Evolutionary conservation across 768 basidiomycete species (phyloP), one percentile per base, ranked within the genome.

Genomic region (Leccinum sublutescens): DNA sequence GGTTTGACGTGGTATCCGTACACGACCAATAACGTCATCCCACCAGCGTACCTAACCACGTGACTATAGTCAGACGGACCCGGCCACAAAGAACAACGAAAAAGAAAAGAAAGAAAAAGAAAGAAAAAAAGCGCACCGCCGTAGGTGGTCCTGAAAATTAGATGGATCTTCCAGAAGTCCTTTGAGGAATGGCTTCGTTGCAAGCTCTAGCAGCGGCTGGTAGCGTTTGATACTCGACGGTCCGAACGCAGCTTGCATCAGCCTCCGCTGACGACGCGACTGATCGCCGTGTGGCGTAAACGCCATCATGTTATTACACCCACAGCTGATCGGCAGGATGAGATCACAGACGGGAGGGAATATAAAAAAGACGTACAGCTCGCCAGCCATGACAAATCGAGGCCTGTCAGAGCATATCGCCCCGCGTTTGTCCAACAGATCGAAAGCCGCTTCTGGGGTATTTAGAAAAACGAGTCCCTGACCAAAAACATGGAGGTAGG

Each of bases 341-440:
- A 55, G 57, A 62, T 58, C 45, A 34, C 2, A 25, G 43, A 14
- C 23, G 5, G 15, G 15, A 17, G 17, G 19, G 17, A 5, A 33
- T 15, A 1, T 3, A 50, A n/a, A 25, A 12, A n/a, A 19, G n/a
- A 83, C 86, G 67, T 65, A 89, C 81, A 90, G 76, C 54, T 91
- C 88, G 23, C 85, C 84, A 14, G 75, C 77, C 89, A 92, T 91
- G 48, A 87, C 77, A 23, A 89, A 75, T 25, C 76, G 74, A 0
- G 87, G 87, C 69, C 87, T 88, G 74, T 91, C 90, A 8, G 89
- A 85, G 70, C 91, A 91, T 29, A 89, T 85, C 9, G 80, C 75
- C 7, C 88, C 87, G 31, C 83, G 81, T 66, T 83, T 87, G 56
- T 91, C 89, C 62, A 93, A 74, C 56, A 93, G 72, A 36, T 90